Conservation (phyloP, 345 rosid species). For the Orychophragmus violaceus region DNA sequence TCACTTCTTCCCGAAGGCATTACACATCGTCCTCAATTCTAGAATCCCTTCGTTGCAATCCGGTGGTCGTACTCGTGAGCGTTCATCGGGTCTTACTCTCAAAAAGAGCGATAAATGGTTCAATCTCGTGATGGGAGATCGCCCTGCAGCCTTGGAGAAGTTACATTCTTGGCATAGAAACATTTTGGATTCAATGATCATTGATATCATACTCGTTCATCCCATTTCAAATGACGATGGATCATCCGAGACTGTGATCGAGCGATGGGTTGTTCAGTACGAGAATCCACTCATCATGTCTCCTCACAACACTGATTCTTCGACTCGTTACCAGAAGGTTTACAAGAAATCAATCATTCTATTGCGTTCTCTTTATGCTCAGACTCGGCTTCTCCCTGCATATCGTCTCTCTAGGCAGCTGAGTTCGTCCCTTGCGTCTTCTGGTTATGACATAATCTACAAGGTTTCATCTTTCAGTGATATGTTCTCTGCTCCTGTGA, state of each 20-base stretch:
- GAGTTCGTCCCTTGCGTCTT: conserved; percentile 49
- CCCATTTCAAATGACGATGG: conserved; percentile 30
- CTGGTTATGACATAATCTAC: conserved; percentile 59
- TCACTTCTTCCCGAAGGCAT: conserved; percentile 67
- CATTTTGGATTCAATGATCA: conserved; percentile 68
- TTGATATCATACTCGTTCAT: conserved; percentile 69
- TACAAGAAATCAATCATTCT: conserved; percentile 77
- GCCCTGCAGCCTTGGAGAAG: conserved; percentile 63
- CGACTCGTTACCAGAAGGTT: conserved; percentile 56
- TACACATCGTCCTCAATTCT: conserved; percentile 68
- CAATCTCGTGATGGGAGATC: conserved; percentile 75
- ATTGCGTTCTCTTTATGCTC: conserved; percentile 61
- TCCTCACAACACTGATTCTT: conserved; percentile 42
- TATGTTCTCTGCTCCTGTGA: conserved; percentile 58
- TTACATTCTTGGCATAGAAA: conserved; percentile 70
- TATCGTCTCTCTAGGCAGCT: conserved; percentile 64
- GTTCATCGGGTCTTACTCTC: conserved; percentile 34
- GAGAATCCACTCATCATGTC: conserved; percentile 43
- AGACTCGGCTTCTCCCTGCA: conserved; percentile 80
- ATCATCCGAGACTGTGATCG: conserved; percentile 64
- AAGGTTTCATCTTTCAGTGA: conserved; percentile 76
- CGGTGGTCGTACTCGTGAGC: conserved; percentile 33
- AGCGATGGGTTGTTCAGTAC: conserved; percentile 81
- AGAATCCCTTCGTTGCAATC: conserved; percentile 69
- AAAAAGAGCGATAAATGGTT: conserved; percentile 90